Percentiles rank a stretch among this genome's conserved stretches.
These are phyloP conservation scores for Rhodamnia rubescens DNA, from an alignment of 345 rosid genomes.

Conservation along the genomic window DNA sequence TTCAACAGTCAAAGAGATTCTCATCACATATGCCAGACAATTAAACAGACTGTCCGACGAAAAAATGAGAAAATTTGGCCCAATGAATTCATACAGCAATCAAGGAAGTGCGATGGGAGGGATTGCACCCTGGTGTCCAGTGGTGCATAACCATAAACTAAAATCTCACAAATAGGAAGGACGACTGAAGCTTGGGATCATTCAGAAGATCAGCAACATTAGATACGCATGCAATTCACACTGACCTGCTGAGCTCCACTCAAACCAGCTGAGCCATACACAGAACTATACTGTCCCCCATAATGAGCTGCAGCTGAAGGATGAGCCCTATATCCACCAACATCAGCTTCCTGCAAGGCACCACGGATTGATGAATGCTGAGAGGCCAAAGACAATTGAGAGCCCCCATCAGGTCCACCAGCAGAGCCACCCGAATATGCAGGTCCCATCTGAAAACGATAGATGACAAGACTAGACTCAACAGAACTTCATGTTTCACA, in stretches of 20 bases:
- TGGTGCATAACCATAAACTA: background rate
- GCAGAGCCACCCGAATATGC: conserved; percentile 56
- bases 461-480: background rate
- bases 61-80: background rate
- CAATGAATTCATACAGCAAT: background rate
- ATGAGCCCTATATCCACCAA: conserved; percentile 54
- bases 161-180: background rate
- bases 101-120: background rate
- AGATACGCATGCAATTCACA: background rate
- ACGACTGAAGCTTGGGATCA: background rate
- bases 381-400: conserved; percentile 54
- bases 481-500: background rate
- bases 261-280: conserved; percentile 51
- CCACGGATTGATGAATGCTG: conserved; percentile 51
- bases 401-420: conserved; percentile 47
- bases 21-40: background rate
- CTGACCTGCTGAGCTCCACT: conserved; percentile 58
- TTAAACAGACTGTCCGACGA: background rate
- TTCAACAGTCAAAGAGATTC: background rate
- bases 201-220: background rate
- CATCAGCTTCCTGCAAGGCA: conserved; percentile 57
- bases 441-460: conserved; percentile 35
- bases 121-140: background rate
- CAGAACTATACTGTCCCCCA: conserved; percentile 57
- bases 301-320: conserved; percentile 50